Evolutionary conservation across 345 rosid genomes (phyloP), one percentile per base, ranked within the genome.

Genomic region (Gossypium sturtianum): DNA sequence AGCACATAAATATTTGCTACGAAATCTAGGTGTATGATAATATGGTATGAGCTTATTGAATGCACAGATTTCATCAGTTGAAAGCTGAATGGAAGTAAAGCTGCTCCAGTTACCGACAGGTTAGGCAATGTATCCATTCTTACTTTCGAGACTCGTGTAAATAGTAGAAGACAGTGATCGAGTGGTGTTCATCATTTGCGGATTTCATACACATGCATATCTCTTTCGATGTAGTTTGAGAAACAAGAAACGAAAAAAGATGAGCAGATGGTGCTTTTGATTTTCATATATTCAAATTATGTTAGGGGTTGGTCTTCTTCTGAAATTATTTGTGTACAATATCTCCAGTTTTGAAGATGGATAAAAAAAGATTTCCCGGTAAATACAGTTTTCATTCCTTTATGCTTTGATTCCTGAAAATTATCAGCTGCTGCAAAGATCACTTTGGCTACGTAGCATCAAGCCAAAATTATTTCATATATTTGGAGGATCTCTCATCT

Each of bases 1-100:
- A 80, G 87, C 83, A 82, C 87, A 74, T 89, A 68, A 45, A 73
- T 9, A 45, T 34, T 34, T 34, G 41, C 41, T 7, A 5, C 7
- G 41, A 34, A 34, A 34, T 45, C 49, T 45, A 6, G 49, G 12
- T 11, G 12, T 45, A 45, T 45, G 12, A 45, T 45, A 45, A 34
- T 34, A 5, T 11, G 12, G 12, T 45, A 45, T 45, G 10, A 9
- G 49, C 49, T 45, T 11, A 45, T 10, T 9, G 49, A 45, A 45
- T 9, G 49, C 41, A 34, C 41, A 11, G 49, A 10, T 45, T 11
- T 45, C 12, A 45, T 45, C 49, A 45, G 49, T 10, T 45, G 41
- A 34, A 54, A 70, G 41, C 22, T 59, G 53, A 23, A 44, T 51
- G 69, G 57, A 63, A 47, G 61, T 44, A 71, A 72, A 69, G 78